Conservation (phyloP, 352 stramenopile genomes). For the Blastocystis sp. region DNA sequence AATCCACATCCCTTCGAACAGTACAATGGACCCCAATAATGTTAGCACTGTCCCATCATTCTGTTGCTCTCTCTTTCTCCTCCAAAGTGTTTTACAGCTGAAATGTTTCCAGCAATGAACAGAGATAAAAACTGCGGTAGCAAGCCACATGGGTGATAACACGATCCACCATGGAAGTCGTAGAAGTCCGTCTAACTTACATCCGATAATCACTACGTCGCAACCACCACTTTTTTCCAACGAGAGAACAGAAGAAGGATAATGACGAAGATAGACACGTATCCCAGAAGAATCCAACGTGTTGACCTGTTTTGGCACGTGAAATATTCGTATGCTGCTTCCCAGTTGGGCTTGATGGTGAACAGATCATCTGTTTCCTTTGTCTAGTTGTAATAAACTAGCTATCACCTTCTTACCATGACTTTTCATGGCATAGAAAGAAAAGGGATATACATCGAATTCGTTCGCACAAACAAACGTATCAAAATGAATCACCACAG, state of each 20-base stretch:
- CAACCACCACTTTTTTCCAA: too few relatives aligned
- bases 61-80: not conserved
- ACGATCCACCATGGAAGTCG: slow-evolving; percentile 18
- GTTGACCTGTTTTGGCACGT: too few relatives aligned
- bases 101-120: not conserved
- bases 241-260: not conserved
- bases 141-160: not conserved
- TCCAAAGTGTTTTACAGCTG: not conserved
- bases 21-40: not conserved
- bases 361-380: too few relatives aligned
- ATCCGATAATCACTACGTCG: not conserved
- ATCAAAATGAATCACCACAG: too few relatives aligned
- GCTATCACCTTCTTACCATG: slow-evolving; percentile 10
- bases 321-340: too few relatives aligned
- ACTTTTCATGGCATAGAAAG: not conserved
- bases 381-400: too few relatives aligned
- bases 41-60: not conserved
- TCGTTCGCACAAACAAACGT: too few relatives aligned
- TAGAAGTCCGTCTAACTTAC: slow-evolving; percentile 3
- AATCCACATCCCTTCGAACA: not conserved
- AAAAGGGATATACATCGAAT: not conserved
- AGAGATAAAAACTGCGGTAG: not conserved
- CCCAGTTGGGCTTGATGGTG: too few relatives aligned
- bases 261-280: not conserved
- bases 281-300: slow-evolving; percentile 15